These are phyloP conservation scores for Saccharomyces paradoxus DNA, from an alignment of 805 yeast species.

Conservation along the genomic window DNA sequence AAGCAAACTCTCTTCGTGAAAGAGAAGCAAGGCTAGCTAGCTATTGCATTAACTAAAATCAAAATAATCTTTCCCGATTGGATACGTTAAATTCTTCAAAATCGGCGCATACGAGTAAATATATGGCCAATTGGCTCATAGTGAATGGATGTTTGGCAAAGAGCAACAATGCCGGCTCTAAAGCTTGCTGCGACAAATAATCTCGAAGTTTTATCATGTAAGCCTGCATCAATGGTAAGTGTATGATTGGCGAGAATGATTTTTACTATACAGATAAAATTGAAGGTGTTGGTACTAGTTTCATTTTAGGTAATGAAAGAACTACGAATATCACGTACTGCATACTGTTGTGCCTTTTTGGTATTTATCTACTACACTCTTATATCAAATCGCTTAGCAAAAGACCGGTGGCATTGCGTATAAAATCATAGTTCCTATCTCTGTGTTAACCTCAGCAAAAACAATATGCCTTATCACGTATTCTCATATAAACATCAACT, in stretches of 20 bases:
- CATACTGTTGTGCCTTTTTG: no score
- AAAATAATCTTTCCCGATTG: no score
- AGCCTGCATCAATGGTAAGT: constrained; percentile 7
- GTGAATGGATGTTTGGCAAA: constrained; percentile 13
- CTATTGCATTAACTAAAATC: no score
- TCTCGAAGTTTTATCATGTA: constrained; percentile 19
- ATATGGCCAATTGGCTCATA: constrained; percentile 12
- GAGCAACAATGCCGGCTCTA: constrained; percentile 15
- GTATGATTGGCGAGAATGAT: no score
- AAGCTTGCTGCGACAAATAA: constrained; percentile 17
- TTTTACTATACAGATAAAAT: no score
- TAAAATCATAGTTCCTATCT: not conserved
- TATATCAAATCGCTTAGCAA: not conserved
- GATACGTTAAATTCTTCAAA: constrained; percentile 20
- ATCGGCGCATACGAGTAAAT: constrained; percentile 18
- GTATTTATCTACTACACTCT: no score
- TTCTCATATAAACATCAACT: not conserved
- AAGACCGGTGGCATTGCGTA: not conserved
- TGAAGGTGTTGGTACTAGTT: no score
- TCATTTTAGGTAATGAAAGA: no score
- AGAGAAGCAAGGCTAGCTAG: no score
- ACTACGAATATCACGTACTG: no score
- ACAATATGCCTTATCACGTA: not conserved
- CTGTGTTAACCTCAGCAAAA: not conserved
- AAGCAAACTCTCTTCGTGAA: no score